Evolutionary conservation across 164 flowering plant species (phyloP).

Genomic region (Aristolochia fimbriata): DNA sequence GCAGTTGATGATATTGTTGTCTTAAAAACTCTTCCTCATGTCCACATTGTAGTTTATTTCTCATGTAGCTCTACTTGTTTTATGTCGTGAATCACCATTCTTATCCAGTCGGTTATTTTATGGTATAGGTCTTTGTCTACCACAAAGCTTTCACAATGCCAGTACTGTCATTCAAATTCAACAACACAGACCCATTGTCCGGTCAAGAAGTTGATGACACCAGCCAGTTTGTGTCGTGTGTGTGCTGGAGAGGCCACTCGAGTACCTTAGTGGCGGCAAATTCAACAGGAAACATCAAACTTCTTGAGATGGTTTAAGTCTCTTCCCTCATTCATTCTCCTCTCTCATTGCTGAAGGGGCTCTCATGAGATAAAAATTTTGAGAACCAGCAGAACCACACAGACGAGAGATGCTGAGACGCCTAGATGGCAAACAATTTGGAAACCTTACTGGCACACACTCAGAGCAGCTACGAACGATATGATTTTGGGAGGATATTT

Average conservation of each 20-base stretch:
- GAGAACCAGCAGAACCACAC: slow-evolving; percentile 2
- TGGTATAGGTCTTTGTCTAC: slow-evolving; percentile 66
- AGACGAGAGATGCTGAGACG: neutral
- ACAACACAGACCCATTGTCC: slow-evolving; percentile 46
- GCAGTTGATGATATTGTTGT: no score
- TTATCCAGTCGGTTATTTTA: no score
- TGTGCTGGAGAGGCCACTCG: slow-evolving; percentile 92
- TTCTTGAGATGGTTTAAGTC: slow-evolving; percentile 76
- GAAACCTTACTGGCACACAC: no score
- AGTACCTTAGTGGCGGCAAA: slow-evolving; percentile 83
- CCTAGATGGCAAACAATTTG: no score
- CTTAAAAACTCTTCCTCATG: no score
- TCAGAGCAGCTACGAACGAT: no score
- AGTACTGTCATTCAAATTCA: slow-evolving; percentile 65
- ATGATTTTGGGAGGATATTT: no score
- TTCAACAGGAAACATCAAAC: slow-evolving; percentile 77
- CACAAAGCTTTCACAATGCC: slow-evolving; percentile 98
- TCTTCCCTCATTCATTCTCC: neutral
- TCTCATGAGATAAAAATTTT: neutral
- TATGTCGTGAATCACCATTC: no score
- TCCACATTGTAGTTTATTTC: no score
- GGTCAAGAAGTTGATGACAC: slow-evolving; percentile 59
- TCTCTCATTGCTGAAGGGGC: neutral
- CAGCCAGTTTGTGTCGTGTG: slow-evolving; percentile 76
- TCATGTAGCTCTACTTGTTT: no score